Conservation (phyloP, 768 basidiomycete genomes). For the Suillus decipiens region DNA sequence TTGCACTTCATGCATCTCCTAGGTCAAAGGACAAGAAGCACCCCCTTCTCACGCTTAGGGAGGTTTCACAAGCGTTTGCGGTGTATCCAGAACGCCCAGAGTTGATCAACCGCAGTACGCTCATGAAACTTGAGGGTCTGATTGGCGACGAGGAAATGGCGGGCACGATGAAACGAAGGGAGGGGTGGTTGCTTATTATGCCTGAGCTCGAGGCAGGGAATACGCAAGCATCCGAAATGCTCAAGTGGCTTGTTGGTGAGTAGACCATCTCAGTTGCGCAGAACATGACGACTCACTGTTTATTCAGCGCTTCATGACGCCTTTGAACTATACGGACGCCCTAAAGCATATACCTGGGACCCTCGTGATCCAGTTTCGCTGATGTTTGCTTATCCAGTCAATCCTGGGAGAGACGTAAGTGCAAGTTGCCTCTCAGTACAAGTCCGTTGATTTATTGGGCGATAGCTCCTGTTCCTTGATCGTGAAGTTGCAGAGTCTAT, state of each 20-base stretch:
- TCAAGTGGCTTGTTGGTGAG: slow-evolving; percentile 88
- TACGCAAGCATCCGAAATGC: slow-evolving; percentile 76
- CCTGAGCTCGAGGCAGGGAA: slow-evolving; percentile 73
- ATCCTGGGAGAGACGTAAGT: slow-evolving; percentile 79
- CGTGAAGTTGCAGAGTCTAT: slow-evolving; percentile 78
- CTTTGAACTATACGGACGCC: slow-evolving; percentile 88
- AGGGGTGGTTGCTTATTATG: slow-evolving; percentile 91
- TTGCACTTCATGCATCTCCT: slow-evolving; percentile 61
- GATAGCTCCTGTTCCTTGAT: slow-evolving; percentile 82
- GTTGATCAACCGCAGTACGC: slow-evolving; percentile 81
- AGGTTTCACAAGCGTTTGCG: slow-evolving; percentile 84
- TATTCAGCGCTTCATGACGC: slow-evolving; percentile 76
- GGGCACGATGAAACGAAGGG: slow-evolving; percentile 64
- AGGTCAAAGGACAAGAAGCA: slow-evolving; percentile 78
- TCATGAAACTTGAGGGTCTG: slow-evolving; percentile 90
- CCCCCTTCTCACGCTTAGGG: slow-evolving; percentile 64
- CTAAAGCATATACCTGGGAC: slow-evolving; percentile 86
- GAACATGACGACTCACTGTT: slow-evolving; percentile 16
- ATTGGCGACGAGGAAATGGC: slow-evolving; percentile 77
- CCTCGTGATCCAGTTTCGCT: slow-evolving; percentile 77
- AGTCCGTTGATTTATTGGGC: slow-evolving; percentile 18
- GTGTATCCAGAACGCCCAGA: slow-evolving; percentile 97
- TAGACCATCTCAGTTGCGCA: slow-evolving; percentile 13
- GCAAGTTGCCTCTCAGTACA: slow-evolving; percentile 1
- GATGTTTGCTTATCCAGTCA: slow-evolving; percentile 95